phyloP scores from a whole-genome alignment of 2,329 filamentous ascomycete species.

The Didymella glomerata region DNA sequence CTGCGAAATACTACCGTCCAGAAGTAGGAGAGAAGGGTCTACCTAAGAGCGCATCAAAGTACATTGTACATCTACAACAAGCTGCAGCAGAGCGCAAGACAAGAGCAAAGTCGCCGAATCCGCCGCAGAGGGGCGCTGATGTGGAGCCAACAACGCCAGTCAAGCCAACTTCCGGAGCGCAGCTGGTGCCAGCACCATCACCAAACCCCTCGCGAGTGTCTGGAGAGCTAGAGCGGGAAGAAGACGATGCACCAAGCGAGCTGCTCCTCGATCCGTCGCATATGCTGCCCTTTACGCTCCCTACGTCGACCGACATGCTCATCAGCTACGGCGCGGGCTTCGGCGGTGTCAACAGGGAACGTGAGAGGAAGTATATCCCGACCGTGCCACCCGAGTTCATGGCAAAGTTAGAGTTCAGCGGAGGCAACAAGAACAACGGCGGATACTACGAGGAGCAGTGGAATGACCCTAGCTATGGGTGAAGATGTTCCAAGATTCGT shows the following conservation, averaged over 20 bases:
- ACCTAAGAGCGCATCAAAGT: constrained; percentile 87
- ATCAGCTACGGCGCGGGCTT: constrained; percentile 94
- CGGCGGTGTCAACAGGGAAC: constrained; percentile 88
- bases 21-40: constrained; percentile 95
- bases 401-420: constrained; percentile 76
- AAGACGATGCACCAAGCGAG: constrained; percentile 75
- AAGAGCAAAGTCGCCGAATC: constrained; percentile 42
- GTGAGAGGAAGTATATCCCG: constrained; percentile 94
- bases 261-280: constrained; percentile 87
- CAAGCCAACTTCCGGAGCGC: constrained; percentile 34
- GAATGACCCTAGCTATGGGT: constrained; percentile 48
- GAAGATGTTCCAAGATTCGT: constrained; percentile 22
- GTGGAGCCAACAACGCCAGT: constrained; percentile 46
- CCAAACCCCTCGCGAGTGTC: constrained; percentile 46
- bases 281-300: constrained; percentile 93
- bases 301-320: constrained; percentile 96
- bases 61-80: constrained; percentile 80
- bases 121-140: constrained; percentile 47
- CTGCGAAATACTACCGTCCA: constrained; percentile 89
- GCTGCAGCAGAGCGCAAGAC: constrained; percentile 66
- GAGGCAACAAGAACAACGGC: constrained; percentile 44
- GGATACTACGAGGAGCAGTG: constrained; percentile 44
- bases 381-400: constrained; percentile 94
- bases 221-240: constrained; percentile 65
- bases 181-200: constrained; percentile 35